These are phyloP conservation scores for Pyrus hybrid DNA, from an alignment of 331 rosid species.

Conservation along the genomic window DNA sequence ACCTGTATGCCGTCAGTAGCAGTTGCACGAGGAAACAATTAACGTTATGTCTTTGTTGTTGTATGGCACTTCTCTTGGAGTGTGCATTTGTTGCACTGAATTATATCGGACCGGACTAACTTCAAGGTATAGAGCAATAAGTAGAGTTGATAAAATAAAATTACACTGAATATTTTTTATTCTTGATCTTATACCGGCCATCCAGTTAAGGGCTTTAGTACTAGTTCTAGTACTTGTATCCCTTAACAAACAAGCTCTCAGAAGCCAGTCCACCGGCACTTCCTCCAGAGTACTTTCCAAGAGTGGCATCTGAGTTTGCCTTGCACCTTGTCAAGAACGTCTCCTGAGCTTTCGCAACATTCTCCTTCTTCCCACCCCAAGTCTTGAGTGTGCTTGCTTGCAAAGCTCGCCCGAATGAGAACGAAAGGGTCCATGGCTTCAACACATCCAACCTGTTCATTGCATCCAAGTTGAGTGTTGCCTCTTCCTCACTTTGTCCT, in stretches of 20 bases:
- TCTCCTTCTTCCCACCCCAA: conserved; percentile 84
- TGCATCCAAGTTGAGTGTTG: conserved; percentile 77
- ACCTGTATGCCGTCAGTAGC: too few species aligned
- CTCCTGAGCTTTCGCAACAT: conserved; percentile 69
- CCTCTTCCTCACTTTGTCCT: conserved; percentile 94
- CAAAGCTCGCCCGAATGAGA: conserved; percentile 90
- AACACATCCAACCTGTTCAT: conserved; percentile 64
- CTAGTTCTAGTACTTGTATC: conserved; percentile 41
- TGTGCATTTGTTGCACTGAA: too few species aligned
- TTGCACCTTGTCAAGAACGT: conserved; percentile 68
- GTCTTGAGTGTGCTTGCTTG: conserved; percentile 92
- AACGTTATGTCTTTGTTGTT: too few species aligned
- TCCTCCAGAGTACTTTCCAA: conserved; percentile 63
- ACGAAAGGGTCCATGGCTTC: conserved; percentile 94
- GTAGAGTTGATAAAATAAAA: too few species aligned
- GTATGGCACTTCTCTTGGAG: too few species aligned
- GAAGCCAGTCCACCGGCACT: conserved; percentile 43
- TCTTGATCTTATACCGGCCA: too few species aligned
- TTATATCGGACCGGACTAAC: too few species aligned
- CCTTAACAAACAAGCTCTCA: conserved; percentile 62
- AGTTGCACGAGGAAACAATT: too few species aligned
- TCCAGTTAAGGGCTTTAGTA: too few species aligned
- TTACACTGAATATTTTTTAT: too few species aligned
- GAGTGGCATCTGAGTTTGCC: conserved; percentile 82
- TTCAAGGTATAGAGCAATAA: too few species aligned